Conservation (phyloP, 2,329 filamentous ascomycete species). For the Cladosporium sphaerospermum region DNA sequence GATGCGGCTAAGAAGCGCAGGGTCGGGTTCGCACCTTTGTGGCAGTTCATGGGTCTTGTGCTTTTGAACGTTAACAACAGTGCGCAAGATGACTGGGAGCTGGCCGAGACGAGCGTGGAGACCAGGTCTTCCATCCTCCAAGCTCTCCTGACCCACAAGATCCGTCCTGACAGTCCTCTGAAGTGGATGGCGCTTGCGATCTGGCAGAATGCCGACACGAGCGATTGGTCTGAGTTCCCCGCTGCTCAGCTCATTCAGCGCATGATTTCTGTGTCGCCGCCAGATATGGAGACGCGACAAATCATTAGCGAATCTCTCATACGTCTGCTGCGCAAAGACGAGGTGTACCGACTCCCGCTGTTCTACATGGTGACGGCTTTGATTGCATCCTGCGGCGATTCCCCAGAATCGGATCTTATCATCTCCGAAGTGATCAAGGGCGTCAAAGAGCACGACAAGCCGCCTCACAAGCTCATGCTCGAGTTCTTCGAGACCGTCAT, state of each 20-base stretch:
- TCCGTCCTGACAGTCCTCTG: background rate
- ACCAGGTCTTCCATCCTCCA: background rate
- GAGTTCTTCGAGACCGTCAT: background rate
- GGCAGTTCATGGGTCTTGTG: slow-evolving; percentile 1
- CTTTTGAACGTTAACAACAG: background rate
- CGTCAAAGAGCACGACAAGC: background rate
- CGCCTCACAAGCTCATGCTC: background rate
- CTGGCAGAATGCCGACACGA: background rate
- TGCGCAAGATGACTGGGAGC: background rate
- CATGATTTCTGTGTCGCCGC: background rate
- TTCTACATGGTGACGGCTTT: background rate
- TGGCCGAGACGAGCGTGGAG: background rate
- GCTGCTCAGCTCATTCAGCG: background rate
- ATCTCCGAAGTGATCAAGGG: background rate
- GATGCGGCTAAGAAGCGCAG: background rate
- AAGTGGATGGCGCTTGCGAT: slow-evolving; percentile 2
- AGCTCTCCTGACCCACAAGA: background rate
- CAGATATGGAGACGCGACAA: background rate
- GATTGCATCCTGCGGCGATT: background rate
- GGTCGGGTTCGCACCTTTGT: background rate
- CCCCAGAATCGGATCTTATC: background rate
- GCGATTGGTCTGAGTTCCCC: background rate
- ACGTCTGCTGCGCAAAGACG: background rate
- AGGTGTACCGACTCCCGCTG: background rate
- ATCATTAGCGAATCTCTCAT: background rate